Evolutionary conservation across 2,329 filamentous ascomycete species (phyloP), one percentile per base, ranked within the genome.

Genomic region (Setomelanomma holmii): DNA sequence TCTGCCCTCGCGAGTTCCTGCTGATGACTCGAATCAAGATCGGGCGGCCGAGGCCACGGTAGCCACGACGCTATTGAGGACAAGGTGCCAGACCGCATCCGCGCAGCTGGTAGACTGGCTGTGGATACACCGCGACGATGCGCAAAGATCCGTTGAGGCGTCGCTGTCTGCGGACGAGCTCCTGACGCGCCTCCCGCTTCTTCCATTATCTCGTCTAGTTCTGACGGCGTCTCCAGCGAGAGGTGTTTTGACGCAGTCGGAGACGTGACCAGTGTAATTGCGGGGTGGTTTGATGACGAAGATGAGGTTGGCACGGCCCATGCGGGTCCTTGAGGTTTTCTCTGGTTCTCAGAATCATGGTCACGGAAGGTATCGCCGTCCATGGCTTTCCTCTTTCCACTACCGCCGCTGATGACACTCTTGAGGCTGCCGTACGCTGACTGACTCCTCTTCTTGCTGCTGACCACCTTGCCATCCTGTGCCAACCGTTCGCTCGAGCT

Each of bases 401-500:
- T 71, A 2, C 69, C 64, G 14, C 71, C 70, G 49, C 71, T 73
- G 23, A 75, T 74, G 34, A 75, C 71, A 33, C 71, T 74, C 56
- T 75, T 75, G 53, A 75, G 44, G 47, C 72, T 74, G 20, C 72
- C 71, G 45, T 75, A 75, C 20, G 72, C 72, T 7, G 71, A 75
- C 38, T 68, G 69, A 36, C 68, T 73, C 34, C 71, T 56, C 53
- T 67, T 72, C 49, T 63, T 72, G 27, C 55, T 66, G 30, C 60
- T 62, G 7, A 49, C 55, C 10, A 41, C 55, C 43, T 43, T 64
- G 20, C 56, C 60, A 38, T 72, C 72, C 38, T 71, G 68, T 12
- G 72, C 71, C 16, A 76, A 46, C 36, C 69, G 61, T 59, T 77
- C 75, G 53, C 77, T 79, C n/a, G 76, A 77, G 41, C 76, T 78